These are phyloP conservation scores for Cryoendolithus antarcticus DNA, from an alignment of 2,329 filamentous ascomycete genomes.

Conservation along the genomic window DNA sequence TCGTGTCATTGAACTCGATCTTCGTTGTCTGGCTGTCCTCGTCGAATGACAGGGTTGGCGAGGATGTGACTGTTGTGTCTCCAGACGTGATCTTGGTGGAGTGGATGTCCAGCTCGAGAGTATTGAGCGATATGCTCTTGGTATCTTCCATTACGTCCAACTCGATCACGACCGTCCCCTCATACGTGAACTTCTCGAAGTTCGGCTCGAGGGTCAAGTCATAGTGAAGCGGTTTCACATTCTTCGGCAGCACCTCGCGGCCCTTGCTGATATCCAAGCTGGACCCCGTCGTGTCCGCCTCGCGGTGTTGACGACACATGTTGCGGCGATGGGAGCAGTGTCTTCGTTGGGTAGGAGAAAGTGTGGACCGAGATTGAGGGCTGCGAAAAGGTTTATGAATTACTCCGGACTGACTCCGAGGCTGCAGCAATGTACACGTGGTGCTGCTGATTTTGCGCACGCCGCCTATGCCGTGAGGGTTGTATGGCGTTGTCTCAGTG, in stretches of 20 bases:
- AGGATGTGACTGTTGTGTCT: constrained; percentile 46
- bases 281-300: constrained; percentile 41
- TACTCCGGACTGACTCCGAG: no score
- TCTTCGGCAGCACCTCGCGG: constrained; percentile 78
- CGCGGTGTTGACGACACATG: constrained; percentile 57
- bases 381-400: no score
- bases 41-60: constrained; percentile 59
- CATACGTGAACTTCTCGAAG: constrained; percentile 75
- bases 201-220: constrained; percentile 84
- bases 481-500: no score
- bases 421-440: no score
- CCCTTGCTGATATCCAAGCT: constrained; percentile 50
- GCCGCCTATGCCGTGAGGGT: no score
- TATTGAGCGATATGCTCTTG: constrained; percentile 76
- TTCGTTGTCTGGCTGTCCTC: constrained; percentile 70
- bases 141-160: constrained; percentile 77
- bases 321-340: constrained; percentile 64
- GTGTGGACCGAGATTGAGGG: no score
- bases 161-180: constrained; percentile 75
- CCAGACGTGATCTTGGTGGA: constrained; percentile 54
- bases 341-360: constrained; percentile 24
- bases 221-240: constrained; percentile 87
- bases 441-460: no score
- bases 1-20: constrained; percentile 60
- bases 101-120: constrained; percentile 73